Conservation (phyloP, 805 yeast genomes). For the Kuraishia piskuri region DNA sequence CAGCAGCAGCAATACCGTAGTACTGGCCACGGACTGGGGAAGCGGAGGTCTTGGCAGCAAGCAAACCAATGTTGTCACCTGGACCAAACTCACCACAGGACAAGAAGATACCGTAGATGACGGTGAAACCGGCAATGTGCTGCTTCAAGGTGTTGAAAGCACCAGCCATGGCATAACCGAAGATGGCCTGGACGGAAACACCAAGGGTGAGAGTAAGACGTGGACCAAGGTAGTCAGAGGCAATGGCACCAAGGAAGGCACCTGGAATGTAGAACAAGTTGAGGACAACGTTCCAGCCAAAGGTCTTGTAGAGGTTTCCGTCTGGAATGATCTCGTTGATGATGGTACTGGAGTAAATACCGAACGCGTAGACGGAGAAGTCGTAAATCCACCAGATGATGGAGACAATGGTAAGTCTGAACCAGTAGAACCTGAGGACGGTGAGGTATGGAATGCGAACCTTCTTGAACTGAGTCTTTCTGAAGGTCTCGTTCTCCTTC, state of each 20-base stretch:
- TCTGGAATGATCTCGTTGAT: constrained; percentile 49
- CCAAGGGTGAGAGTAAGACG: constrained; percentile 69
- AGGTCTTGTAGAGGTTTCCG: constrained; percentile 57
- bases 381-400: constrained; percentile 89
- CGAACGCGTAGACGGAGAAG: constrained; percentile 81
- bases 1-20: constrained; percentile 86
- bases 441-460: constrained; percentile 58
- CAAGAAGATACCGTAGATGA: constrained; percentile 80
- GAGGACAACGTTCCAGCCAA: constrained; percentile 90
- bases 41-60: constrained; percentile 81
- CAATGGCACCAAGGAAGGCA: constrained; percentile 74
- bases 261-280: constrained; percentile 90
- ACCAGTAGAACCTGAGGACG: constrained; percentile 76
- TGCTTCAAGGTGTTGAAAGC: constrained; percentile 43
- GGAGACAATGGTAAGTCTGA: constrained; percentile 61
- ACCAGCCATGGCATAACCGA: constrained; percentile 84
- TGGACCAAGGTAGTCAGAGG: constrained; percentile 89
- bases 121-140: constrained; percentile 71
- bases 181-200: constrained; percentile 59
- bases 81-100: constrained; percentile 92
- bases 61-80: constrained; percentile 84
- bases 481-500: constrained; percentile 65
- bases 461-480: constrained; percentile 59
- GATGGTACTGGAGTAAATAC: constrained; percentile 73
- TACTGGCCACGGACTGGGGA: constrained; percentile 86